phyloP scores from a whole-genome alignment of 441 rosid species.

The Manihot esculenta region DNA sequence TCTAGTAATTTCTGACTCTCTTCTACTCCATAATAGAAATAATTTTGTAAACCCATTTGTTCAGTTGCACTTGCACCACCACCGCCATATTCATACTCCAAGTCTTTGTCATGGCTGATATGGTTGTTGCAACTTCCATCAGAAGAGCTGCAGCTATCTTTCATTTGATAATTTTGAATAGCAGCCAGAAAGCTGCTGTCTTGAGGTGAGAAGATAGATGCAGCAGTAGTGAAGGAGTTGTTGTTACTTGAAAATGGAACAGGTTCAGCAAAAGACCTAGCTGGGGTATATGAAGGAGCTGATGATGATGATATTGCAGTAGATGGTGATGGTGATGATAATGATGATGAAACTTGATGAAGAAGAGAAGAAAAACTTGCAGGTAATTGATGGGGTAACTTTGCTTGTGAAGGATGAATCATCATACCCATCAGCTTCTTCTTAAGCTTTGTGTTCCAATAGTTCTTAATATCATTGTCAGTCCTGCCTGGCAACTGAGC shows the following conservation, averaged over 20 bases:
- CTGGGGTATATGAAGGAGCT: conserved; percentile 30
- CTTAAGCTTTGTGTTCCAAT: conserved; percentile 98
- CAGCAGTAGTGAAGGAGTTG: conserved; percentile 10
- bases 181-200: conserved; percentile 26
- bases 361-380: conserved; percentile 36
- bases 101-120: conserved; percentile 27
- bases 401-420: conserved; percentile 33
- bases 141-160: conserved; percentile 55
- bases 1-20: conserved; percentile 33
- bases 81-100: conserved; percentile 21
- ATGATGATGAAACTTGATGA: conserved; percentile 22
- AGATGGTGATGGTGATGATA: conserved; percentile 29
- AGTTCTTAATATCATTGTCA: conserved; percentile 90
- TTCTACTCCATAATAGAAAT: conserved; percentile 30
- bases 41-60: conserved; percentile 29
- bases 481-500: conserved; percentile 93
- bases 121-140: conserved; percentile 54
- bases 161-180: conserved; percentile 30
- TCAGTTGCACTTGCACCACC: conserved; percentile 10
- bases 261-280: conserved; percentile 38
- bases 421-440: conserved; percentile 62
- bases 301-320: conserved; percentile 25
- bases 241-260: conserved; percentile 30
- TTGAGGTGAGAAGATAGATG: conserved; percentile 37
- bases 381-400: conserved; percentile 32